A percentile compares a stretch with the other conserved stretches of the same genome.
Evolutionary conservation across 768 basidiomycete species (phyloP).

Genomic region (Brasilioporus rufonigricans): DNA sequence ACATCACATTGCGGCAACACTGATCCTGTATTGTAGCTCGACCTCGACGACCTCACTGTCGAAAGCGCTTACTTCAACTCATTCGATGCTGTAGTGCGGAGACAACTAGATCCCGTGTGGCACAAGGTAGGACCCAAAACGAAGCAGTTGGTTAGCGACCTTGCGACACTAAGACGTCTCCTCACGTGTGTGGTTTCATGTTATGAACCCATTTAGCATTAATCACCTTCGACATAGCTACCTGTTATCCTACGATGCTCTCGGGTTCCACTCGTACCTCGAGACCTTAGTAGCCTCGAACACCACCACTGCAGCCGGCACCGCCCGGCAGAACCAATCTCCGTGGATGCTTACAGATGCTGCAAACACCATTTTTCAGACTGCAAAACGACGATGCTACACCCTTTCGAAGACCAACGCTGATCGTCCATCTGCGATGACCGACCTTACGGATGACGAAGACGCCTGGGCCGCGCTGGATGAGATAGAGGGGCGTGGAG

Average conservation of each 20-base stretch:
- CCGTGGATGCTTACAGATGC: slow-evolving; percentile 94
- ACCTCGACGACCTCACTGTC: slow-evolving; percentile 88
- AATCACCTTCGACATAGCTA: slow-evolving; percentile 36
- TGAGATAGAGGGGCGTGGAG: slow-evolving; percentile 39
- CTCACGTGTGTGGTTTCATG: slow-evolving; percentile 56
- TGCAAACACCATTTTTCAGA: slow-evolving; percentile 80
- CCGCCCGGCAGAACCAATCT: slow-evolving; percentile 62
- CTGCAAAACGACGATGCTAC: slow-evolving; percentile 82
- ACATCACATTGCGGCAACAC: background rate
- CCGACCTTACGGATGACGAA: slow-evolving; percentile 55
- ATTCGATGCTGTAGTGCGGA: slow-evolving; percentile 85
- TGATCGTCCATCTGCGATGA: slow-evolving; percentile 25
- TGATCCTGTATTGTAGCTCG: slow-evolving; percentile 55
- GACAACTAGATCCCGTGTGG: slow-evolving; percentile 92
- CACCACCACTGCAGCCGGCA: slow-evolving; percentile 47
- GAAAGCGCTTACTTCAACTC: slow-evolving; percentile 93
- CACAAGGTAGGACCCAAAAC: slow-evolving; percentile 93
- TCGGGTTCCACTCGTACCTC: slow-evolving; percentile 88
- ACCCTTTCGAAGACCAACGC: slow-evolving; percentile 38
- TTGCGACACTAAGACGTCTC: slow-evolving; percentile 79
- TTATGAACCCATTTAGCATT: background rate
- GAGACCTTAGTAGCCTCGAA: slow-evolving; percentile 79
- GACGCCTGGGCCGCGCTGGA: slow-evolving; percentile 76
- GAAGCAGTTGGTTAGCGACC: slow-evolving; percentile 86
- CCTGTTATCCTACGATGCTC: slow-evolving; percentile 84